Conservation (phyloP, 352 stramenopile species). For the Globisporangium takayamanum region DNA sequence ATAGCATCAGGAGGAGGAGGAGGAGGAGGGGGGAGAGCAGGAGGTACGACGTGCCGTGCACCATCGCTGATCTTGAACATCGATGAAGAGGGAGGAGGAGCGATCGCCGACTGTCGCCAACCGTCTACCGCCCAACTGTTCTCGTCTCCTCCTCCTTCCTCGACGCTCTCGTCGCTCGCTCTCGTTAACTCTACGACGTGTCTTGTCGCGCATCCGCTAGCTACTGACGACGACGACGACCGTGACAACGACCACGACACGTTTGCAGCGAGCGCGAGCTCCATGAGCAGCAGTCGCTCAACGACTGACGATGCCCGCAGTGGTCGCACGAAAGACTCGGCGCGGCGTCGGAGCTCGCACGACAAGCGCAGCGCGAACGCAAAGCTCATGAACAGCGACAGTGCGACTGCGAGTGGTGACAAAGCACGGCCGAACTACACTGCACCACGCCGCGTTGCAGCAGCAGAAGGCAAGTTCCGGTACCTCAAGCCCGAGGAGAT, state of each 20-base stretch:
- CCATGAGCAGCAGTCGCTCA: slow-evolving; percentile 16
- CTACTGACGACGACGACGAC: slow-evolving; percentile 17
- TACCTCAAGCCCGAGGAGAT: slow-evolving; percentile 85
- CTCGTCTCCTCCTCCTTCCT: background rate
- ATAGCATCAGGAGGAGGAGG: background rate
- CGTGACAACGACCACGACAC: slow-evolving; percentile 19
- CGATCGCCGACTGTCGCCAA: too few relatives aligned
- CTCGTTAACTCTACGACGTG: slow-evolving; percentile 52
- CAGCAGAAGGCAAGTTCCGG: slow-evolving; percentile 42
- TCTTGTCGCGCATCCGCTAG: slow-evolving; percentile 44
- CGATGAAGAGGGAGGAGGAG: slow-evolving; percentile 1
- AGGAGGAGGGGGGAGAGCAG: background rate
- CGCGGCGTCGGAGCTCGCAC: slow-evolving; percentile 12
- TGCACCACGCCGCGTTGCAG: slow-evolving; percentile 15
- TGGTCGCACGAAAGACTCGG: slow-evolving; percentile 2
- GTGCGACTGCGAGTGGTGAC: background rate
- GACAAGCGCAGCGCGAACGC: slow-evolving; percentile 10
- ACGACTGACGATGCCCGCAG: slow-evolving; percentile 1
- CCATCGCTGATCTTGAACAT: slow-evolving; percentile 1
- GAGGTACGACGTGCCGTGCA: slow-evolving; percentile 11
- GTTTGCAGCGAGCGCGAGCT: slow-evolving; percentile 9
- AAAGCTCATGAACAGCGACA: slow-evolving; percentile 7
- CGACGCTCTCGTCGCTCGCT: slow-evolving; percentile 10
- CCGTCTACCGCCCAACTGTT: too few relatives aligned
- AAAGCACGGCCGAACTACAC: slow-evolving; percentile 19